These are phyloP conservation scores for Lactifluus hygrophoroides DNA, from an alignment of 768 basidiomycete species.

Conservation along the genomic window DNA sequence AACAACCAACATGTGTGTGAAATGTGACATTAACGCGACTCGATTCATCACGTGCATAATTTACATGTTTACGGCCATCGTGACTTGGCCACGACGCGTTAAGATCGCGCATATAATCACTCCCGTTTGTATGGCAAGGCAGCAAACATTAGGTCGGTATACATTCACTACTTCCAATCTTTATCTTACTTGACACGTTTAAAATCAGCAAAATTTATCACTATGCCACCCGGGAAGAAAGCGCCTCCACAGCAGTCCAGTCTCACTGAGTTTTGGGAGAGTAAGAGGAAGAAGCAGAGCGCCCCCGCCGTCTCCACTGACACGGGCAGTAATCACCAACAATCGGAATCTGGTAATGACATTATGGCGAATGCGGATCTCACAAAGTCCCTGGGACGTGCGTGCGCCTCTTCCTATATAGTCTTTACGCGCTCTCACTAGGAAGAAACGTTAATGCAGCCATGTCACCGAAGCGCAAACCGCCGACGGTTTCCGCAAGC, in stretches of 20 bases:
- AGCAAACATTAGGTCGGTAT: conserved; percentile 58
- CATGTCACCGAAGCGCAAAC: conserved; percentile 11
- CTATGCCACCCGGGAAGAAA: conserved; percentile 63
- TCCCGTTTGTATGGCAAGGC: conserved; percentile 46
- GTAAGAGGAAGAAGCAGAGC: conserved; percentile 33
- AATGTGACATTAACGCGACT: no score
- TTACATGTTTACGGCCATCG: conserved; percentile 11
- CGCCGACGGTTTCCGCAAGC: background rate
- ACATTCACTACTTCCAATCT: background rate
- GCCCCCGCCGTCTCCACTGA: conserved; percentile 20
- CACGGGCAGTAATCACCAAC: conserved; percentile 11
- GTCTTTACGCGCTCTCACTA: background rate
- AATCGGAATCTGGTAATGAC: background rate
- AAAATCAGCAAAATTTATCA: conserved; percentile 59
- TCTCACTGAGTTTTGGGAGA: conserved; percentile 66
- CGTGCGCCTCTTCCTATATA: background rate
- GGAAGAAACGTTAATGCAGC: background rate
- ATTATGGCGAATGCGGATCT: background rate
- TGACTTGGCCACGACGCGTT: conserved; percentile 13
- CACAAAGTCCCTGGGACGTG: conserved; percentile 3
- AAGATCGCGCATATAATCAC: background rate
- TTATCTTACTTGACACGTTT: background rate
- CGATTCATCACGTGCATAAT: conserved; percentile 13
- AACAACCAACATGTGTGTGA: background rate
- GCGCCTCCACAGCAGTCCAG: conserved; percentile 71